Evolutionary conservation across 2,329 filamentous ascomycete species (phyloP), one percentile per base, ranked within the genome.

Genomic region (Aureobasidium melanogenum): DNA sequence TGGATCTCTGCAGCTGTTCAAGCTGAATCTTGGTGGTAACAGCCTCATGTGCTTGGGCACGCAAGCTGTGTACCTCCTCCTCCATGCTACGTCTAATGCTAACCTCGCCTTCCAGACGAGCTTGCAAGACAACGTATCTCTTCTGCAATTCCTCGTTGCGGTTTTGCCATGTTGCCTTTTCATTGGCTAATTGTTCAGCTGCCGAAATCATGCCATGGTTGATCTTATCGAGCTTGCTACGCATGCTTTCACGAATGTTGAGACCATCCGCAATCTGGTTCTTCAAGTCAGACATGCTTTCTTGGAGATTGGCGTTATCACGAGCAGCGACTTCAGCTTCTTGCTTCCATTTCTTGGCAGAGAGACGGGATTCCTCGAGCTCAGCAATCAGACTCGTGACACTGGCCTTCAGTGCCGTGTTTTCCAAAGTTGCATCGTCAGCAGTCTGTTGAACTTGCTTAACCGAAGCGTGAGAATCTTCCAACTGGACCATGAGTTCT

Each of bases 191-290:
- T 64, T 96, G 88, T 50, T 85, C 84, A 58, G 89, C 87, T 52
- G 91, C 89, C 61, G 80, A 80, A 34, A 86, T 83, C 87, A 97
- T 93, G 67, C 97, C 91, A 65, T 91, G 84, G 74, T 97, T 92
- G 41, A 99, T 79, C 63, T 85, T 85, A 67, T 93, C 84, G 69
- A 97, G 88, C 74, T 94, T 96, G 71, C 80, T 80, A 66, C 91
- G 87, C 83, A 95, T 92, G 63, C 82, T 85, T 71, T 96, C 90
- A 62, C 91, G 87, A 63, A 95, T 83, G 65, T 88, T 85, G 69
- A 92, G 86, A 69, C 91, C 93, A 75, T 96, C 92, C 69, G 94
- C 87, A 44, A 94, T 84, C 70, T 96, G 91, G 48, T 83, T 83
- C 64, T 86, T 85, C 60, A 96, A 80, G 24, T 85, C 87, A 64